These are phyloP conservation scores for Basidiobolus meristosporus DNA, from an alignment of 371 early-diverging fungal species.

Conservation along the genomic window DNA sequence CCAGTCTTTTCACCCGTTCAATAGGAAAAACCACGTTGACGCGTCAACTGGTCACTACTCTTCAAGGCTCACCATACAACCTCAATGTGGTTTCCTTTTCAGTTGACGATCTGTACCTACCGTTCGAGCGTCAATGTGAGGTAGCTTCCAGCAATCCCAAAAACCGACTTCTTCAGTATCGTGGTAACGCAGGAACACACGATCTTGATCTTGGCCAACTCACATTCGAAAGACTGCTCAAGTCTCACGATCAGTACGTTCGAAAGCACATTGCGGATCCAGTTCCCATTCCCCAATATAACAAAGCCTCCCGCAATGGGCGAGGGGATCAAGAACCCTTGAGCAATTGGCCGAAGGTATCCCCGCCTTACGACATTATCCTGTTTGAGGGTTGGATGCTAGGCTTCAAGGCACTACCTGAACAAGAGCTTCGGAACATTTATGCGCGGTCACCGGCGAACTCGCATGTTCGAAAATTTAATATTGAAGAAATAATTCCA, in stretches of 20 bases:
- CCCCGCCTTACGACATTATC: constrained; percentile 49
- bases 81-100: constrained; percentile 45
- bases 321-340: constrained; percentile 53
- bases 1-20: too few species aligned
- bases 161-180: constrained; percentile 39
- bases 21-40: constrained; percentile 59
- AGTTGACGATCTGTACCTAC: constrained; percentile 75
- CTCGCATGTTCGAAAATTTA: constrained; percentile 7
- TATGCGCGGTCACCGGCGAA: constrained; percentile 3
- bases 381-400: constrained; percentile 89
- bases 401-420: constrained; percentile 52
- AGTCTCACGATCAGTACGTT: constrained; percentile 6
- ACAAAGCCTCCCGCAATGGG: constrained; percentile 56
- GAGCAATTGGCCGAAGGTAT: constrained; percentile 26
- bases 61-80: constrained; percentile 18
- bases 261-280: not conserved
- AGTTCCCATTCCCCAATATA: constrained; percentile 49
- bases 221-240: constrained; percentile 23
- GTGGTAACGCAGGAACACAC: constrained; percentile 85
- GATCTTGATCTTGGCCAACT: constrained; percentile 37
- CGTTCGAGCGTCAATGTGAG: constrained; percentile 46
- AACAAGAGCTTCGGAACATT: constrained; percentile 9
- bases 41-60: constrained; percentile 17
- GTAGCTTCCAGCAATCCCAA: too few species aligned
- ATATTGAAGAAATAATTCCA: constrained; percentile 16